These are phyloP conservation scores for Speleostelium caveatum DNA, from an alignment of 78 protist genomes.

Conservation along the genomic window DNA sequence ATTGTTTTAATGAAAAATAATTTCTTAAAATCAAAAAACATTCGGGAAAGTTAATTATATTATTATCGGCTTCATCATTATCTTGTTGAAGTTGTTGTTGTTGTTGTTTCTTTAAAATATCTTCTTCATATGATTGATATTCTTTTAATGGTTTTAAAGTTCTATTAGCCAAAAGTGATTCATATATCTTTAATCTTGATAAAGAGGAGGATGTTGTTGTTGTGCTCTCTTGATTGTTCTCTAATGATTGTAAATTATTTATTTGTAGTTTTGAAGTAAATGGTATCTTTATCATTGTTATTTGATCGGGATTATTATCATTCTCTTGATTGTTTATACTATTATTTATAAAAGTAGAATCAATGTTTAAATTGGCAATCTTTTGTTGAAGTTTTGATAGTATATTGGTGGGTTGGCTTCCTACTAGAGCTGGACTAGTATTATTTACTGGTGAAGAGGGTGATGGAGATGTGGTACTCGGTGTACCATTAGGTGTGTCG, in stretches of 20 bases:
- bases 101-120: neutral
- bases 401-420: too few species aligned
- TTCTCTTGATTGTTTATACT: neutral
- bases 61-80: neutral
- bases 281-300: conserved; percentile 24
- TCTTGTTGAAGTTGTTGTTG: too few species aligned
- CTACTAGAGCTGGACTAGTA: too few species aligned
- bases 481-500: neutral
- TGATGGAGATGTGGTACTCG: too few species aligned
- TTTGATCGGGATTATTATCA: neutral
- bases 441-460: too few species aligned
- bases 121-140: conserved; percentile 18
- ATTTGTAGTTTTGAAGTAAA: neutral
- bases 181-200: conserved; percentile 41
- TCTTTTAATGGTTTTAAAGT: conserved; percentile 35
- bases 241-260: neutral
- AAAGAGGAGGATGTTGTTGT: too few species aligned
- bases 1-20: conserved; percentile 21
- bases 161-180: conserved; percentile 34
- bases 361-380: conserved; percentile 41
- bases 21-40: conserved; percentile 29
- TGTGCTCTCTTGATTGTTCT: neutral
- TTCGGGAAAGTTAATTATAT: conserved; percentile 12
- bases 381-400: conserved; percentile 34
- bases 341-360: neutral